Conservation (phyloP, 2,329 filamentous ascomycete species). For the Pyricularia grisea region DNA sequence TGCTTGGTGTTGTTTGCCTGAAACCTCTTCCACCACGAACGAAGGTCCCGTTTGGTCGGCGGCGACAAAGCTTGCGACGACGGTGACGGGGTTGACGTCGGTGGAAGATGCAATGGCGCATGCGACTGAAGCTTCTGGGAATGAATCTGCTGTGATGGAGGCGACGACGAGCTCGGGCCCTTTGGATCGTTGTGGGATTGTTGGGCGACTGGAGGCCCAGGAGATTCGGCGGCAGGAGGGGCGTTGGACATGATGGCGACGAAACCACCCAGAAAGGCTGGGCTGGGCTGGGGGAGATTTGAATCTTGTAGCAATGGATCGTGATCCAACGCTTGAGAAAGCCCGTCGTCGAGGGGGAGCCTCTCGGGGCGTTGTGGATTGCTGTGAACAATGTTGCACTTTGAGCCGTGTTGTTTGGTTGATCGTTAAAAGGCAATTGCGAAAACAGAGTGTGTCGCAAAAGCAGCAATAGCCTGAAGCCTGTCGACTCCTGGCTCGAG, state of each 20-base stretch:
- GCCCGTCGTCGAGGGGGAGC: not conserved
- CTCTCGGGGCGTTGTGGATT: not conserved
- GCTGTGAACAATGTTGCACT: not conserved
- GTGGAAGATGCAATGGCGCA: slow-evolving; percentile 7
- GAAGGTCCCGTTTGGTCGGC: slow-evolving; percentile 77
- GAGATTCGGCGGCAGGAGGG: slow-evolving; percentile 1
- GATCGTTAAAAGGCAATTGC: not conserved
- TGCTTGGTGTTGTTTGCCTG: slow-evolving; percentile 47
- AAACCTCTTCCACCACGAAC: slow-evolving; percentile 97
- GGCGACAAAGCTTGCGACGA: slow-evolving; percentile 49
- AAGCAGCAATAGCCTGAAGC: not conserved
- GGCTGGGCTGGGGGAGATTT: not conserved
- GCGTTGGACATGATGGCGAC: slow-evolving; percentile 6
- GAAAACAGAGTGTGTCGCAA: not conserved
- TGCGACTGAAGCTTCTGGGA: not conserved
- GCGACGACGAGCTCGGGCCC: not conserved
- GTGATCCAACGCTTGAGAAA: not conserved
- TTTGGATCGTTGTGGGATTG: not conserved
- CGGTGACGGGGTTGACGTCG: slow-evolving; percentile 7
- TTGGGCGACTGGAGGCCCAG: not conserved
- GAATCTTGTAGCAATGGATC: not conserved
- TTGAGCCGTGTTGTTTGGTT: not conserved
- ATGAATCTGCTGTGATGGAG: slow-evolving; percentile 5
- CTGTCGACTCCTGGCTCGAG: not conserved
- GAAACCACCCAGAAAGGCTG: slow-evolving; percentile 1